Evolutionary conservation across 257 asterid species (phyloP).

Genomic region (Penstemon davidsonii): DNA sequence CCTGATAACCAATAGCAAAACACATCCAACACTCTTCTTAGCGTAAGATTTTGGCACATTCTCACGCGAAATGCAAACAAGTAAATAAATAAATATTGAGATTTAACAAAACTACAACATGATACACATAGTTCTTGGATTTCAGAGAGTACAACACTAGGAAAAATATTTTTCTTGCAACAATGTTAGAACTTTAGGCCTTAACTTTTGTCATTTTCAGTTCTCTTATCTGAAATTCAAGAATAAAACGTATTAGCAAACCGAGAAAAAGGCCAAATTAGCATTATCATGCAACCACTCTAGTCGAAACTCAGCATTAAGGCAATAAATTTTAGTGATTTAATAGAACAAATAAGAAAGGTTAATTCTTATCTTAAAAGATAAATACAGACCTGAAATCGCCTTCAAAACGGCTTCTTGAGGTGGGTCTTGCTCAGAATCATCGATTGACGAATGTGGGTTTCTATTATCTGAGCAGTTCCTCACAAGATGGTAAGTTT

Average conservation of each 20-base stretch:
- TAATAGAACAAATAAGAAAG: not conserved
- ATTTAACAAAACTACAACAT: not conserved
- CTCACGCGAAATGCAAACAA: not conserved
- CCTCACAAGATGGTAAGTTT: constrained; percentile 30
- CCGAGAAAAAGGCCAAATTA: not conserved
- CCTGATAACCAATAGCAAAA: constrained; percentile 8
- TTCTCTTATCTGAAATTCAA: not conserved
- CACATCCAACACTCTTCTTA: not conserved
- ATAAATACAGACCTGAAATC: constrained; percentile 59
- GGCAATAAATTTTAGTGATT: not conserved
- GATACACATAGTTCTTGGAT: not conserved
- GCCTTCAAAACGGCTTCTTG: constrained; percentile 96
- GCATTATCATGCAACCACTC: not conserved
- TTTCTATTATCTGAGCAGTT: constrained; percentile 50
- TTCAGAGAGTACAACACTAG: no score
- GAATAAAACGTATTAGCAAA: not conserved
- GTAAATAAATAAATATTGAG: no score
- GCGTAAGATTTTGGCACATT: not conserved
- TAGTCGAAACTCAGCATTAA: not conserved
- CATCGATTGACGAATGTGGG: constrained; percentile 50
- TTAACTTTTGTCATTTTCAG: no score
- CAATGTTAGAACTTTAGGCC: no score
- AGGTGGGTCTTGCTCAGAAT: constrained; percentile 78
- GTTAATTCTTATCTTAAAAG: not conserved
- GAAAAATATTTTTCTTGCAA: no score